These are phyloP conservation scores for Euryodendron excelsum DNA, from an alignment of 148 eudicot species.

Conservation along the genomic window DNA sequence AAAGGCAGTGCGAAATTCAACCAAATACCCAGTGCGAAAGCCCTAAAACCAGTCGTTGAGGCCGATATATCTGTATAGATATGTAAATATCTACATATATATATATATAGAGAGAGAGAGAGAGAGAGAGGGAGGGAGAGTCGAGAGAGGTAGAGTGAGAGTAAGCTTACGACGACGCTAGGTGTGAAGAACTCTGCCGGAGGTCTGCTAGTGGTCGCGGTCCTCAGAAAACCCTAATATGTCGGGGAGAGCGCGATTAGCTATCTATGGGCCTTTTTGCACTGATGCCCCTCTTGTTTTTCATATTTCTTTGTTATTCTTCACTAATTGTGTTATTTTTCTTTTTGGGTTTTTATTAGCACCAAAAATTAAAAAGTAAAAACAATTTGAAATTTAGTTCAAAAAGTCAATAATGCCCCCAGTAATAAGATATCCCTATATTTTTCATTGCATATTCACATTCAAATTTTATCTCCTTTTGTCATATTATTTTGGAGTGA, in stretches of 20 bases:
- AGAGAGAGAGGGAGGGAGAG: neutral
- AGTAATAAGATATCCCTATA: too few relatives aligned
- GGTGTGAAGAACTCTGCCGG: conserved; percentile 4
- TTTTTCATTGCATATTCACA: too few relatives aligned
- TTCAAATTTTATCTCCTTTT: too few relatives aligned
- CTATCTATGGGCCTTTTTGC: neutral
- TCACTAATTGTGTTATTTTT: too few relatives aligned
- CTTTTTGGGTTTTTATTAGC: too few relatives aligned
- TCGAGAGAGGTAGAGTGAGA: neutral
- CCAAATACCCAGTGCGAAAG: neutral
- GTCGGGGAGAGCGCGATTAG: conserved; percentile 11
- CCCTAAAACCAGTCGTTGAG: neutral
- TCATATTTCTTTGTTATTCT: too few relatives aligned
- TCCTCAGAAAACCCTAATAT: conserved; percentile 20
- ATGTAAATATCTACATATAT: neutral
- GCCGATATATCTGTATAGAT: too few relatives aligned
- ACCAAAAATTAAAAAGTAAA: too few relatives aligned
- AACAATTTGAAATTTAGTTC: too few relatives aligned
- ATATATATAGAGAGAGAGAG: conserved; percentile 5
- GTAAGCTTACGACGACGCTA: conserved; percentile 2
- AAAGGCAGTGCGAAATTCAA: neutral
- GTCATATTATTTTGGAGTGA: too few relatives aligned
- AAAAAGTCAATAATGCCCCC: too few relatives aligned
- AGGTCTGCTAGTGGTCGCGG: too few relatives aligned
- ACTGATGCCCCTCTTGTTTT: neutral